phyloP scores from a whole-genome alignment of 352 stramenopile genomes.

The Albugo candida region DNA sequence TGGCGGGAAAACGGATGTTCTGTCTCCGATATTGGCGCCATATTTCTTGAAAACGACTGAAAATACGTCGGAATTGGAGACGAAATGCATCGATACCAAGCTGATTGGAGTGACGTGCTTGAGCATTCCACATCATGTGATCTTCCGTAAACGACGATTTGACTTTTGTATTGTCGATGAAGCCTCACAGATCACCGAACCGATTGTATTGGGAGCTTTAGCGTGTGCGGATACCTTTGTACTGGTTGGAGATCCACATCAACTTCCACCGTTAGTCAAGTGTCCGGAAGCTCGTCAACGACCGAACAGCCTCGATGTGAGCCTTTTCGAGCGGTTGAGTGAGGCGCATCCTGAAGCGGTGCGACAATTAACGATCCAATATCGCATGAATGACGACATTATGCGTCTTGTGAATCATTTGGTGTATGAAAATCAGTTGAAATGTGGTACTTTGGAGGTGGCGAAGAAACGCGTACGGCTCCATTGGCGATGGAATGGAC shows the following conservation, averaged over 20 bases:
- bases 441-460: constrained; percentile 64
- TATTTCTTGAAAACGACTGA: constrained; percentile 20
- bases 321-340: constrained; percentile 82
- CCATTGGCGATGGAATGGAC: constrained; percentile 6
- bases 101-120: constrained; percentile 47
- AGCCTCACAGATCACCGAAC: constrained; percentile 95
- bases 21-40: constrained; percentile 32
- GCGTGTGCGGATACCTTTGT: constrained; percentile 88
- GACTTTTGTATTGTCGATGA: constrained; percentile 98
- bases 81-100: constrained; percentile 19
- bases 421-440: constrained; percentile 85
- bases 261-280: constrained; percentile 91
- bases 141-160: constrained; percentile 79
- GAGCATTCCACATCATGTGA: constrained; percentile 46
- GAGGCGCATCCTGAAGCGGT: constrained; percentile 82
- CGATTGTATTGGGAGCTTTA: constrained; percentile 85
- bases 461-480: constrained; percentile 23
- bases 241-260: constrained; percentile 95
- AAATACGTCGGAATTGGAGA: constrained; percentile 9
- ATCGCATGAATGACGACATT: constrained; percentile 95
- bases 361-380: constrained; percentile 93
- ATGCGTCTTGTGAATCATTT: constrained; percentile 90
- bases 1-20: constrained; percentile 40
- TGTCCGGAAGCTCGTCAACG: constrained; percentile 70
- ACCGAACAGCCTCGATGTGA: constrained; percentile 72